Conservation (phyloP, 768 basidiomycete genomes). For the Pisolithus marmoratus region DNA sequence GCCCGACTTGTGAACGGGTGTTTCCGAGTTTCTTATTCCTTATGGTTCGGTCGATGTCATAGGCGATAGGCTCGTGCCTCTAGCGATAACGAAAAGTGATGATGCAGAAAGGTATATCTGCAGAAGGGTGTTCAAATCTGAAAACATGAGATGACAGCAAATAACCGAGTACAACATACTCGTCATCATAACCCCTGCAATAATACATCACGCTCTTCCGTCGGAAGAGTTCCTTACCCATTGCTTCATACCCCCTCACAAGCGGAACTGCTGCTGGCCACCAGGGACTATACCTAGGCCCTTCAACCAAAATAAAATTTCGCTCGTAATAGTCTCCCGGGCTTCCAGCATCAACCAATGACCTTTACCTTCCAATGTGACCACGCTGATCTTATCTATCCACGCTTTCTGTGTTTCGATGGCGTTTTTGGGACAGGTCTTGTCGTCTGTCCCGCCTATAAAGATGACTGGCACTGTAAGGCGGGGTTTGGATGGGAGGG, state of each 20-base stretch:
- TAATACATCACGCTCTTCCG: not conserved
- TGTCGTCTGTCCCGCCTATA: conserved; percentile 54
- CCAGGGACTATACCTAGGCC: not conserved
- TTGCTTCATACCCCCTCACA: not conserved
- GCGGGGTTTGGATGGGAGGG: conserved; percentile 38
- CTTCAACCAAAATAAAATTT: conserved; percentile 43
- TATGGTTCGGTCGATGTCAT: too few species aligned
- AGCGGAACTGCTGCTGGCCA: not conserved
- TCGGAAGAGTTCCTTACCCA: not conserved
- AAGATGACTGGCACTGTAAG: conserved; percentile 51
- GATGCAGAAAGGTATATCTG: too few species aligned
- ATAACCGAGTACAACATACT: too few species aligned
- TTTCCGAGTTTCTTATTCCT: too few species aligned
- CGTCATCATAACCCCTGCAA: too few species aligned
- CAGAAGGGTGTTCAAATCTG: too few species aligned
- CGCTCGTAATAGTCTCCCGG: conserved; percentile 46
- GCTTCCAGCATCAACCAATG: conserved; percentile 72
- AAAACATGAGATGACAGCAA: too few species aligned
- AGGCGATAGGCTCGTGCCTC: too few species aligned
- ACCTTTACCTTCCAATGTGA: conserved; percentile 49
- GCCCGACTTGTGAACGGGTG: too few species aligned
- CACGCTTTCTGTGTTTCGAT: conserved; percentile 45
- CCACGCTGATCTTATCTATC: conserved; percentile 43
- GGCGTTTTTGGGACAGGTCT: conserved; percentile 36
- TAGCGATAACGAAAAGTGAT: too few species aligned